Evolutionary conservation across 345 rosid species (phyloP), one percentile per base, ranked within the genome.

Genomic region (Limnanthes douglasii): DNA sequence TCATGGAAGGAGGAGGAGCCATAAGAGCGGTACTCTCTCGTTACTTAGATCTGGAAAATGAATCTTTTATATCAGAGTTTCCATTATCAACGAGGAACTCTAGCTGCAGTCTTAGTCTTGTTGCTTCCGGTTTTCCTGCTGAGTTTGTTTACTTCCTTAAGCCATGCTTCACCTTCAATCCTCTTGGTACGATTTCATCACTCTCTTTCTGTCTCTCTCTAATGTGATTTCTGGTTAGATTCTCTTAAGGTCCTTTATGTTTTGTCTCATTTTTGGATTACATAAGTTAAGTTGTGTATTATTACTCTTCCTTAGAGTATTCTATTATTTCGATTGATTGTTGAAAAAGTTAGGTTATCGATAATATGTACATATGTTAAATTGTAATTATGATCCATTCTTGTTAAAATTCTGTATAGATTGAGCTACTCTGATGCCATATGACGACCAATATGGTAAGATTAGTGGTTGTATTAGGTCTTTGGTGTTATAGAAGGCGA

Each of bases 111-210:
- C 11, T 22, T 73, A 43, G 43, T 70, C 21, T 37, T 80, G 38
- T 45, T 70, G 12, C 59, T 65, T 14, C 73, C 70, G 11, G 48
- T 56, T 43, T 20, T 60, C 14, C 43, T 59, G 31, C 72, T 64
- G 5, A 21, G 48, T 24, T 40, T 68, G 18, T 68, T 58, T 39
- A 27, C 32, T 21, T 59, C 81, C 8, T 46, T 65, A 13, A 52
- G 74, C 61, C 61, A 47, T 41, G 69, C 70, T 31, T 73, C 58
- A 5, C 56, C 75, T 54, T 69, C 73, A 20, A 46, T 51, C 23
- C 51, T 72, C 56, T 61, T 59, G 25, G 72, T 57, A 54, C 32
- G 55, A 48, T 39, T 11, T 29, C 50, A 20, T 48, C 61, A 21
- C 4, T 20, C 15, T 13, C 13, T 33, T 7, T 11, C 34, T 11